Evolutionary conservation across 805 yeast genomes (phyloP).

Genomic region (Martiniozyma abietophila): DNA sequence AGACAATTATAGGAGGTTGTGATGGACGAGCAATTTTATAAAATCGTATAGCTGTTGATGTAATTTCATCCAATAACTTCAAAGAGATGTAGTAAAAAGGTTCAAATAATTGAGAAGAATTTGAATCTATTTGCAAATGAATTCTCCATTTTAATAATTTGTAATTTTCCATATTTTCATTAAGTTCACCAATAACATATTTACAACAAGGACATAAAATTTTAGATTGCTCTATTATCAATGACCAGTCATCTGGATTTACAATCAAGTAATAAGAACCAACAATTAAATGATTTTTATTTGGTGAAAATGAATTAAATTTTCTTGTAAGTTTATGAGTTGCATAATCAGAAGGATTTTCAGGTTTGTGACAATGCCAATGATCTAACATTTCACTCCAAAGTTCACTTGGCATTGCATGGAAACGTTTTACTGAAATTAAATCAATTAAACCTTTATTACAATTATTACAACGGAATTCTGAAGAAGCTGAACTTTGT

Average conservation of each 20-base stretch:
- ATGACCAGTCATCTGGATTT: conserved; percentile 18
- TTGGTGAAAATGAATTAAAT: conserved; percentile 38
- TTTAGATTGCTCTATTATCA: conserved; percentile 12
- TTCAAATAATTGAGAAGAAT: no score
- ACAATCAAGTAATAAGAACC: conserved; percentile 50
- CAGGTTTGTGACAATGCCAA: conserved; percentile 94
- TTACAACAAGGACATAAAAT: conserved; percentile 36
- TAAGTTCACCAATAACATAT: conserved; percentile 31
- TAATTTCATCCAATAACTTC: conserved; percentile 33
- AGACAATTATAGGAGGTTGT: conserved; percentile 22
- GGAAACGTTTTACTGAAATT: conserved; percentile 26
- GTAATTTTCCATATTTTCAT: conserved; percentile 23
- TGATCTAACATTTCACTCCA: conserved; percentile 96
- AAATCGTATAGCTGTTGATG: conserved; percentile 32
- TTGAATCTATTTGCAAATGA: conserved; percentile 23
- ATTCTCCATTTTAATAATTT: conserved; percentile 54
- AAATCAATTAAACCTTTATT: conserved; percentile 19
- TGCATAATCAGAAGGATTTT: conserved; percentile 12
- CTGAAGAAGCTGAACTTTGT: not conserved
- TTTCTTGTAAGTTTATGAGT: conserved; percentile 16
- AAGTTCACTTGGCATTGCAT: conserved; percentile 79
- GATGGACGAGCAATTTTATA: conserved; percentile 20
- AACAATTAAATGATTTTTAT: conserved; percentile 33
- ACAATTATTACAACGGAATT: conserved; percentile 17
- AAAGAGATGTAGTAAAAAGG: conserved; percentile 31